Evolutionary conservation across 163 green algal genomes (phyloP).

Genomic region (Scenedesmus sp.): DNA sequence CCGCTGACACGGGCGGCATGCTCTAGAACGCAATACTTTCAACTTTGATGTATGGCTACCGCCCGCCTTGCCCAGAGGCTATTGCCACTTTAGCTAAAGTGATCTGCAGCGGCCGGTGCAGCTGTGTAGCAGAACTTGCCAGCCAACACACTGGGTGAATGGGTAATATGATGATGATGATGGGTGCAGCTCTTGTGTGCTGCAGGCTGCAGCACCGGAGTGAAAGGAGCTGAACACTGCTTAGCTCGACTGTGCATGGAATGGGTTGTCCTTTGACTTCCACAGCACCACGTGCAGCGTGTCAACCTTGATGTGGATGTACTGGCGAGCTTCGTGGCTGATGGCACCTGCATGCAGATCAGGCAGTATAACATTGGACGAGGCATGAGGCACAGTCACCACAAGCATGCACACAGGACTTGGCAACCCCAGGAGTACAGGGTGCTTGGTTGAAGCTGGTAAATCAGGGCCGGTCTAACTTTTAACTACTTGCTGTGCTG

Average conservation of each 20-base stretch:
- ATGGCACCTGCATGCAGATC: slow-evolving; percentile 70
- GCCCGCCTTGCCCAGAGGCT: too few relatives aligned
- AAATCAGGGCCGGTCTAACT: too few relatives aligned
- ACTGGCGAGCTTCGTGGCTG: slow-evolving; percentile 82
- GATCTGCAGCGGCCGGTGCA: background rate
- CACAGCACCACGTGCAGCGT: slow-evolving; percentile 83
- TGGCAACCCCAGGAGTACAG: background rate
- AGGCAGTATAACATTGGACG: background rate
- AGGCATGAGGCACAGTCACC: too few relatives aligned
- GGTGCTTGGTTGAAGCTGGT: too few relatives aligned
- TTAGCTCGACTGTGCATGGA: slow-evolving; percentile 57
- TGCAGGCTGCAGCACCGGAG: too few relatives aligned
- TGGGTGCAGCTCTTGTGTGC: too few relatives aligned
- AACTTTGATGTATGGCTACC: too few relatives aligned
- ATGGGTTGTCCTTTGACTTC: slow-evolving; percentile 87
- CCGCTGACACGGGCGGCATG: too few relatives aligned
- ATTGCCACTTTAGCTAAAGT: too few relatives aligned
- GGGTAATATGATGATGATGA: too few relatives aligned
- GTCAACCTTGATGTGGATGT: slow-evolving; percentile 83
- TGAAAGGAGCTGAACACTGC: background rate
- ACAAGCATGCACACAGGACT: background rate
- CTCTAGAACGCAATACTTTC: too few relatives aligned
- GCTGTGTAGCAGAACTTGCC: background rate
- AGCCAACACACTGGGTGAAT: background rate
- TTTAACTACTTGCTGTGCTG: too few relatives aligned